Base-by-base conservation (phyloP, 306 rosid species). In the Myrica gale region DNA sequence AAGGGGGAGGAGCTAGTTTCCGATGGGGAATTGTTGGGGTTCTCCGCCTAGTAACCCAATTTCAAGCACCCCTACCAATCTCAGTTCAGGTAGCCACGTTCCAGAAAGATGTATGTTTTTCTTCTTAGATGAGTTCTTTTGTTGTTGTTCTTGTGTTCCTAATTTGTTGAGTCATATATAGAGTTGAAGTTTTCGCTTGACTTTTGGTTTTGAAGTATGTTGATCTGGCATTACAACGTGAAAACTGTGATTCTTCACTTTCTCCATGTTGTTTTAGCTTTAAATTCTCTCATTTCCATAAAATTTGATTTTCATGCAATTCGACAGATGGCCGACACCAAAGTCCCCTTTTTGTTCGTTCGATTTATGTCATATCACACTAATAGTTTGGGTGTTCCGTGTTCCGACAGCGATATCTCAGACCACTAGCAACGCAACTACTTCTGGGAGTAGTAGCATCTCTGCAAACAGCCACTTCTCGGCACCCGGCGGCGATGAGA, bases 11-110 rank as follows among this genome's bases (percentile, higher is more conserved):
- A 46, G 58, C 60, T 45, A 4, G 71, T 50, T 77, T 69, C 20
- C 72, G 54, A 93, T 93, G 98, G 98, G 98, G 62, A 89, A n/a
- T 84, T 93, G 98, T 83, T 93, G 89, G 91, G 81, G 87, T 82
- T 87, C 91, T 79, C 51, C 74, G 43, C 79, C 80, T 79, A 75
- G 68, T 7, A 50, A 68, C 80, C 69, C 82, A 69, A 83, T 81
- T 16, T 81, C 87, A 48, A 45, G 67, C 42, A 77, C 87, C 37
- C 85, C 92, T 15, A 89, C 90, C 78, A 72, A 57, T 53, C 82
- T 91, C 43, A 89, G 82, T 70, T 54, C 86, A 78, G 91, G 91
- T 87, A 85, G 17, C 57, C 45, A 13, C 20, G 0, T 2, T 10
- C 39, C 20, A 19, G 55, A 39, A 21, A 4, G 3, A 16, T 47